phyloP scores from a whole-genome alignment of 345 rosid species.

The Pistacia integerrima region DNA sequence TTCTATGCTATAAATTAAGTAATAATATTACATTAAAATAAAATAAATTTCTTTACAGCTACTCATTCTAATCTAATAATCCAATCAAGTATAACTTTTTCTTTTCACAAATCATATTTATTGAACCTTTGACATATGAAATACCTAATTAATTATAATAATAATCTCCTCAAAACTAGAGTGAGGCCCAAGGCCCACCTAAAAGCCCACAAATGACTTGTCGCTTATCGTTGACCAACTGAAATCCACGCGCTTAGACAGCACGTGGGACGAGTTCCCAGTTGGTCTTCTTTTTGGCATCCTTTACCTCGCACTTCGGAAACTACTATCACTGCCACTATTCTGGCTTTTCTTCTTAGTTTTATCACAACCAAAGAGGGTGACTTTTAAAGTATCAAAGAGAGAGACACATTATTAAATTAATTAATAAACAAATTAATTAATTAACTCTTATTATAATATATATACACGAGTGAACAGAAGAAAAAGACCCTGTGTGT shows the following conservation, averaged over 20 bases:
- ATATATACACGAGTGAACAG: conserved; percentile 13
- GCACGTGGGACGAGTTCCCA: conserved; percentile 38
- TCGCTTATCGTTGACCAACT: conserved; percentile 45
- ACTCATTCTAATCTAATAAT: too few relatives aligned
- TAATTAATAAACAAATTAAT: not conserved
- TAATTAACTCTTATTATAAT: not conserved
- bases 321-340: conserved; percentile 28
- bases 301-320: conserved; percentile 43
- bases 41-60: too few relatives aligned
- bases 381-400: not conserved
- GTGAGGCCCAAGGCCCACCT: not conserved
- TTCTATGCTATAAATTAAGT: too few relatives aligned
- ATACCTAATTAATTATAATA: too few relatives aligned
- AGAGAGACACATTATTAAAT: not conserved
- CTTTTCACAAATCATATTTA: not conserved
- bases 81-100: too few relatives aligned
- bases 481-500: not conserved
- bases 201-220: conserved; percentile 24
- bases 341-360: conserved; percentile 6
- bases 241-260: conserved; percentile 39
- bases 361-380: conserved; percentile 14
- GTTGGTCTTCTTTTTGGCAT: conserved; percentile 25
- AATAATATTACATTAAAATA: too few relatives aligned
- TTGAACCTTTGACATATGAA: too few relatives aligned
- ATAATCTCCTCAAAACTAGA: not conserved